phyloP scores from a whole-genome alignment of 1,139 yeast genomes.

The Yamadazyma jaroonii region DNA sequence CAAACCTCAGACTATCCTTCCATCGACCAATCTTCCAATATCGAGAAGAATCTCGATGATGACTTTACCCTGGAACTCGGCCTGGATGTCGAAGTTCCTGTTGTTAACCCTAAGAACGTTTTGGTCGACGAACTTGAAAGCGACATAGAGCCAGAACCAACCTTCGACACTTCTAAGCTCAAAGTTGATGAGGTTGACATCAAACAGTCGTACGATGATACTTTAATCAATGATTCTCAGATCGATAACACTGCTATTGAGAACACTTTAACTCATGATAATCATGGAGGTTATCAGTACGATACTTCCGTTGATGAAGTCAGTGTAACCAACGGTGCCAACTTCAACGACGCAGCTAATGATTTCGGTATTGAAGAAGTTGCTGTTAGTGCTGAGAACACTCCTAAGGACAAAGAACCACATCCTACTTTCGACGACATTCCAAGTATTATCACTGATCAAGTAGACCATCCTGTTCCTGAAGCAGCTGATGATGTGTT shows the following conservation, averaged over 20 bases:
- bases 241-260: conserved; percentile 7
- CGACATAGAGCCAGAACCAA: conserved; percentile 9
- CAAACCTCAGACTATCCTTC: conserved; percentile 8
- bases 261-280: conserved; percentile 3
- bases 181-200: conserved; percentile 27
- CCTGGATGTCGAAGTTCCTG: background rate
- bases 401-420: conserved; percentile 22
- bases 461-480: background rate
- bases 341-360: conserved; percentile 9
- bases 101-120: conserved; percentile 11
- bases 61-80: no score
- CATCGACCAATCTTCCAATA: background rate
- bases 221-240: conserved; percentile 7
- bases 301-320: no score
- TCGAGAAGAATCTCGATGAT: background rate
- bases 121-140: conserved; percentile 22
- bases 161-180: conserved; percentile 19
- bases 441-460: conserved; percentile 27
- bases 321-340: no score
- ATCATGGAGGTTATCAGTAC: no score
- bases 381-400: conserved; percentile 16
- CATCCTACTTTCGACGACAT: conserved; percentile 33
- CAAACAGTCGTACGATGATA: conserved; percentile 8
- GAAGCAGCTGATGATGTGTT: conserved; percentile 1
- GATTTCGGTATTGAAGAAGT: conserved; percentile 20